phyloP scores from a whole-genome alignment of 2,329 filamentous ascomycete genomes.

The Cucurbitaria berberidis region DNA sequence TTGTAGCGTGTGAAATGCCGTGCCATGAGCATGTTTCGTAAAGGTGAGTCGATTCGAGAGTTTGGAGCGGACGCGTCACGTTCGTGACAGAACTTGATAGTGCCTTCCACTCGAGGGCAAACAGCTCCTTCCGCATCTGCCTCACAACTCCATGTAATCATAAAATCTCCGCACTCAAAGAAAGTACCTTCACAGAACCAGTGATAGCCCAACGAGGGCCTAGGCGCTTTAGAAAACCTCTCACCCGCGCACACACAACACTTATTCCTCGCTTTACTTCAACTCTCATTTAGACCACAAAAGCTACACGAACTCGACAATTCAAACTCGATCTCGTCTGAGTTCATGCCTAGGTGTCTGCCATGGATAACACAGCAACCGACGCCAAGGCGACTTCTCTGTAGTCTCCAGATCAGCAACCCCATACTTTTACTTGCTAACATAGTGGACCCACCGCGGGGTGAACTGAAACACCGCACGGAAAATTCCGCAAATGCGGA shows the following conservation, averaged over 20 bases:
- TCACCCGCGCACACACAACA: no score
- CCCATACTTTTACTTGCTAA: conserved; percentile 14
- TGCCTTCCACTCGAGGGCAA: conserved; percentile 12
- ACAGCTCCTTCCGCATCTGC: conserved; percentile 1
- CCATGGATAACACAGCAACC: conserved; percentile 8
- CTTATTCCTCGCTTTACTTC: no score
- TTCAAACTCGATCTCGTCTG: not conserved
- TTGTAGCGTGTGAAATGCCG: not conserved
- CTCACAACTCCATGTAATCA: no score
- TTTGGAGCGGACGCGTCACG: not conserved
- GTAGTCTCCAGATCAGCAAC: conserved; percentile 4
- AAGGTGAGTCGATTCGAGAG: not conserved
- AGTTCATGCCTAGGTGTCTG: conserved; percentile 5
- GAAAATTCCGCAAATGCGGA: conserved; percentile 13
- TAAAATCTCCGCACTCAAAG: no score
- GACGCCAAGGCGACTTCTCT: conserved; percentile 16
- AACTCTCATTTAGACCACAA: not conserved
- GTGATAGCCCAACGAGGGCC: no score
- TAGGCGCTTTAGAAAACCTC: no score
- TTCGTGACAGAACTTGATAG: not conserved
- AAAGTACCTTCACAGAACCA: no score
- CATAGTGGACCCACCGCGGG: conserved; percentile 22
- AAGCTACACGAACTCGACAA: not conserved
- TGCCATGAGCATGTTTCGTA: not conserved
- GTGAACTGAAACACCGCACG: conserved; percentile 13